Conservation (phyloP, 2,329 filamentous ascomycete species). For the Ascomycota sp. region DNA sequence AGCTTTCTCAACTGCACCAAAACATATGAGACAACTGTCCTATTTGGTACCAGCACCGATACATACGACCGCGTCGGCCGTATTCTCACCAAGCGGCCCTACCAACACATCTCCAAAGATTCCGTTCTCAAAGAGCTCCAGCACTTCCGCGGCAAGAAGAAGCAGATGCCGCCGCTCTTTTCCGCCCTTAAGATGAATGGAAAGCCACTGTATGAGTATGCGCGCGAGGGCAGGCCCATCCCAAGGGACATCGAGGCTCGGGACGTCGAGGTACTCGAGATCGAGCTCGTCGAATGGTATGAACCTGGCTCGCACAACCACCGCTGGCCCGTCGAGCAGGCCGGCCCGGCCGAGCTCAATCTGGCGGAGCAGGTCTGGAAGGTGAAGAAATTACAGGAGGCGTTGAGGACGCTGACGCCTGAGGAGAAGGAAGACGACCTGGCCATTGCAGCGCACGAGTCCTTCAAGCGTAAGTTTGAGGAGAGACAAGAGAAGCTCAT, state of each 20-base stretch:
- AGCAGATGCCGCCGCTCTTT: constrained; percentile 82
- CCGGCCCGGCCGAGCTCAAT: constrained; percentile 51
- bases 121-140: constrained; percentile 57
- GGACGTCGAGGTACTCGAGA: constrained; percentile 53
- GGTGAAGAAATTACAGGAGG: constrained; percentile 34
- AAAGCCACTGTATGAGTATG: constrained; percentile 91
- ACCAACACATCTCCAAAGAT: constrained; percentile 63
- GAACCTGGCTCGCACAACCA: constrained; percentile 65
- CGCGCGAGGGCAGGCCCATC: constrained; percentile 68
- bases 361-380: constrained; percentile 55
- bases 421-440: constrained; percentile 35
- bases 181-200: constrained; percentile 85
- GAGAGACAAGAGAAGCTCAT: constrained; percentile 36
- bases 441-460: constrained; percentile 33
- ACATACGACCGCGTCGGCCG: constrained; percentile 79
- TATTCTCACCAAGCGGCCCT: constrained; percentile 52
- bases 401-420: constrained; percentile 25
- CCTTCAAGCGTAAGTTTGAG: constrained; percentile 36
- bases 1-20: constrained; percentile 79
- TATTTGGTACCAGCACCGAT: constrained; percentile 86
- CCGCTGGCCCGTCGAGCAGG: constrained; percentile 63
- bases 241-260: constrained; percentile 68
- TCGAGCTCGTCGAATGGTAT: constrained; percentile 71
- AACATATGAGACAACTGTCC: constrained; percentile 70
- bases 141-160: constrained; percentile 60